phyloP scores from a whole-genome alignment of 164 flowering plant species.

The Houttuynia cordata region DNA sequence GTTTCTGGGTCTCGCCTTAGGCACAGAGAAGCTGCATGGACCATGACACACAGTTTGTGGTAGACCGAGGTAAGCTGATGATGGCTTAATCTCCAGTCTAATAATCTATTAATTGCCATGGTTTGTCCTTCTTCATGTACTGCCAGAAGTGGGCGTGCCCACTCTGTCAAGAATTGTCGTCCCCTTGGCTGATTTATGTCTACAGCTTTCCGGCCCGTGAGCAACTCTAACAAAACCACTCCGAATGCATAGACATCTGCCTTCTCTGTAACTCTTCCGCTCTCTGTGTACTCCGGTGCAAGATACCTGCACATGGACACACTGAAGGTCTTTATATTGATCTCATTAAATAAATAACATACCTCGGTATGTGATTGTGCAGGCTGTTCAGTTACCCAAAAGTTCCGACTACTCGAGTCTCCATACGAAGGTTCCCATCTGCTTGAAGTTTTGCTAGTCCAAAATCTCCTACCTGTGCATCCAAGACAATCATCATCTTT shows the following conservation, averaged over 20 bases:
- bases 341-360: not conserved
- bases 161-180: conserved; percentile 23
- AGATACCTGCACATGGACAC: conserved; percentile 41
- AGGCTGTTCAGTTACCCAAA: conserved; percentile 36
- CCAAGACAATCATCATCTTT: not conserved
- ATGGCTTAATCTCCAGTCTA: conserved; percentile 30
- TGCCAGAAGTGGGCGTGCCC: conserved; percentile 30
- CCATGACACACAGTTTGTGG: conserved; percentile 49
- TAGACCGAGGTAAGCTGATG: conserved; percentile 4
- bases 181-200: conserved; percentile 31
- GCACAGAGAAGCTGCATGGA: conserved; percentile 31
- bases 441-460: conserved; percentile 66
- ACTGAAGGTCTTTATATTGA: not conserved
- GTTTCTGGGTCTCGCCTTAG: conserved; percentile 16
- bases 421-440: conserved; percentile 30
- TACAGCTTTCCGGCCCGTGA: conserved; percentile 43
- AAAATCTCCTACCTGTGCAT: conserved; percentile 70
- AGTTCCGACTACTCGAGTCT: conserved; percentile 42
- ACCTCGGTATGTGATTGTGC: not conserved
- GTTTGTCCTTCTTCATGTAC: conserved; percentile 18
- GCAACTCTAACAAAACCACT: conserved; percentile 56
- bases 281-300: conserved; percentile 68
- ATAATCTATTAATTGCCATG: conserved; percentile 14
- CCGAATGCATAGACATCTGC: conserved; percentile 88
- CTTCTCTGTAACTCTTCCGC: conserved; percentile 52